Evolutionary conservation across 2,329 filamentous ascomycete species (phyloP).

Genomic region (Lecanoromycetidae sp.): DNA sequence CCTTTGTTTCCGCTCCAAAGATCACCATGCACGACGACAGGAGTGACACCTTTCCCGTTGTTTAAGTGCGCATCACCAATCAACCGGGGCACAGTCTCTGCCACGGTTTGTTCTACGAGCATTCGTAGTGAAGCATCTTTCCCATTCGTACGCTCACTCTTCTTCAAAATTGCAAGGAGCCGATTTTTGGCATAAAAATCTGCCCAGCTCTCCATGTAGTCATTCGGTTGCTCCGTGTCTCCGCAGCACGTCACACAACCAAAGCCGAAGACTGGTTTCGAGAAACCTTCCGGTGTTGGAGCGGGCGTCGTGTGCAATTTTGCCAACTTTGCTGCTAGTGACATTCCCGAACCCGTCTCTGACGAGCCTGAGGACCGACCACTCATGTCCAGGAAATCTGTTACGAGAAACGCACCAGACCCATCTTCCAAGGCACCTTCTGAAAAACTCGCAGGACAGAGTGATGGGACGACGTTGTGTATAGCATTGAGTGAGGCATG

Average conservation of each 20-base stretch:
- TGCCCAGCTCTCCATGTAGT: slow-evolving; percentile 61
- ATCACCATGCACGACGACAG: slow-evolving; percentile 80
- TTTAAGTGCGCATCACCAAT: slow-evolving; percentile 54
- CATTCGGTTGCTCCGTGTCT: slow-evolving; percentile 69
- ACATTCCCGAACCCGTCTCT: slow-evolving; percentile 37
- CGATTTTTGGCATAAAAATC: slow-evolving; percentile 74
- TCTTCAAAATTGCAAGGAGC: slow-evolving; percentile 51
- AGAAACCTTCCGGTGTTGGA: slow-evolving; percentile 48
- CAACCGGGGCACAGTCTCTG: slow-evolving; percentile 60
- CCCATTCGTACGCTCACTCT: slow-evolving; percentile 50
- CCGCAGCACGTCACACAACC: slow-evolving; percentile 60
- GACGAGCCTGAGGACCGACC: slow-evolving; percentile 25
- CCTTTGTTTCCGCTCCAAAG: slow-evolving; percentile 84
- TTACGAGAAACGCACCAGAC: slow-evolving; percentile 46
- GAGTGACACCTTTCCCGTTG: slow-evolving; percentile 45
- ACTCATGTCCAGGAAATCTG: slow-evolving; percentile 65
- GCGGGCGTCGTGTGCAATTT: slow-evolving; percentile 66
- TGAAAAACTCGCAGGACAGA: slow-evolving; percentile 66
- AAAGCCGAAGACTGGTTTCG: slow-evolving; percentile 64
- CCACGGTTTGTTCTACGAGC: slow-evolving; percentile 53
- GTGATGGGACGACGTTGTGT: slow-evolving; percentile 53
- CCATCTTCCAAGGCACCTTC: slow-evolving; percentile 47
- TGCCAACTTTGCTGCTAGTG: slow-evolving; percentile 64
- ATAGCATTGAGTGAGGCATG: slow-evolving; percentile 76
- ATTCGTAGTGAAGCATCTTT: slow-evolving; percentile 47